A percentile compares a stretch with the other conserved stretches of the same genome.
Evolutionary conservation across 208 protist species (phyloP).

Genomic region (Histomonas meleagridis): DNA sequence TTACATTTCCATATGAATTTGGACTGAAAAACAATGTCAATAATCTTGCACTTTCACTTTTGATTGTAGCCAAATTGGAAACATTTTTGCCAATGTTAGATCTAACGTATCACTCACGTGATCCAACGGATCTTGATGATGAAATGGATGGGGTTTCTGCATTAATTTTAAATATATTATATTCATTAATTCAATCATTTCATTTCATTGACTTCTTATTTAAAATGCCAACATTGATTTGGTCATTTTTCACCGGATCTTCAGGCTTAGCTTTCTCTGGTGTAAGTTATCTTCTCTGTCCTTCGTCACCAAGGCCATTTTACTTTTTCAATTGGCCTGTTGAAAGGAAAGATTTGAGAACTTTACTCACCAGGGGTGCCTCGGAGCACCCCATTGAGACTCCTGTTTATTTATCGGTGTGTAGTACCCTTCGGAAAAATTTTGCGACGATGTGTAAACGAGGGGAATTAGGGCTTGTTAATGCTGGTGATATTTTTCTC

Average conservation of each 20-base stretch:
- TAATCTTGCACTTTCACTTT: not conserved
- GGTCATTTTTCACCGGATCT: not conserved
- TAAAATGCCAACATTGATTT: not conserved
- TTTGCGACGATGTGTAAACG: not conserved
- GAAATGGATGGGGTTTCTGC: constrained; percentile 93
- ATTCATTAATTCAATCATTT: too few species aligned
- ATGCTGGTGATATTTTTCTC: not conserved
- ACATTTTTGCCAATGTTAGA: too few species aligned
- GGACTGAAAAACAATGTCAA: not conserved
- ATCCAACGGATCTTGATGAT: constrained; percentile 84
- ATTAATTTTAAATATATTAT: too few species aligned
- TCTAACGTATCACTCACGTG: too few species aligned
- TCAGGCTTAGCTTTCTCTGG: not conserved
- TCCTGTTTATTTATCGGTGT: not conserved
- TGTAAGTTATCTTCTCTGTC: not conserved
- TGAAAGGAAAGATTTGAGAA: not conserved
- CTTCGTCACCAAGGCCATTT: not conserved
- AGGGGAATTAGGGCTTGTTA: not conserved
- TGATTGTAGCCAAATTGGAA: not conserved
- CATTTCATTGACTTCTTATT: not conserved
- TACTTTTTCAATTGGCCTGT: not conserved
- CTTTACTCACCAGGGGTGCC: not conserved
- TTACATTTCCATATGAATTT: not conserved
- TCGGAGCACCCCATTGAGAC: not conserved
- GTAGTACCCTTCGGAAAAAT: not conserved